These are phyloP conservation scores for Pseudomonodictys pantanalensis DNA, from an alignment of 495 filamentous ascomycete genomes.

Conservation along the genomic window DNA sequence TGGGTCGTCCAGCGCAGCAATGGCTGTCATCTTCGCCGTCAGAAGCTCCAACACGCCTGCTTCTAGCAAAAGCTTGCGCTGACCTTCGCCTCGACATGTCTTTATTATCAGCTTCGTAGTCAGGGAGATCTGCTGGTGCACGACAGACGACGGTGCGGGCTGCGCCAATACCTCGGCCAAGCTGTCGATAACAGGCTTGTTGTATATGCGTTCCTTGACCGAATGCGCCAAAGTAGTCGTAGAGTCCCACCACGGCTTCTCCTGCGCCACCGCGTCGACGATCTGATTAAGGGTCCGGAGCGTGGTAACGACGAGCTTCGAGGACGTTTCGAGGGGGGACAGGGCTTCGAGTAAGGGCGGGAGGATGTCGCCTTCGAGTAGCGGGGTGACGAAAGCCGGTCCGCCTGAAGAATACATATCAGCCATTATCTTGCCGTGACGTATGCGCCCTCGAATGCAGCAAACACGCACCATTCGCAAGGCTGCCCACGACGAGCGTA, in stretches of 20 bases:
- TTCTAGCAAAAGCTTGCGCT: constrained; percentile 67
- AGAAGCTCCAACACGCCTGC: constrained; percentile 75
- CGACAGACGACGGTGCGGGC: constrained; percentile 46
- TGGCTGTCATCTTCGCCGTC: constrained; percentile 70
- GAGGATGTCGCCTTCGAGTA: constrained; percentile 65
- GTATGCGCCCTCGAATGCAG: neutral
- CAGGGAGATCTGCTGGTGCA: constrained; percentile 66
- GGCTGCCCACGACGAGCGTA: constrained; percentile 73
- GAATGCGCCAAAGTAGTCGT: constrained; percentile 19
- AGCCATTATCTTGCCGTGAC: neutral
- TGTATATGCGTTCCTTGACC: constrained; percentile 65
- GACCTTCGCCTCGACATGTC: constrained; percentile 63
- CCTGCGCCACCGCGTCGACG: constrained; percentile 52
- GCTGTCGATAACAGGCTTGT: constrained; percentile 52
- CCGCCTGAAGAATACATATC: constrained; percentile 58
- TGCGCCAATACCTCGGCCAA: constrained; percentile 65
- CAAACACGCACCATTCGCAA: constrained; percentile 78
- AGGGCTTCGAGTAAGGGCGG: constrained; percentile 65
- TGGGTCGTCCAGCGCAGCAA: constrained; percentile 65
- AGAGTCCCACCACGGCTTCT: constrained; percentile 50
- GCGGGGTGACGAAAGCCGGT: constrained; percentile 68
- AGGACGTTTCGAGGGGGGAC: constrained; percentile 60
- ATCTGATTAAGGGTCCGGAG: constrained; percentile 73
- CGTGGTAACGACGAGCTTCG: constrained; percentile 65
- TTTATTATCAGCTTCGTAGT: constrained; percentile 66